These are phyloP conservation scores for Cercospora nicotianae DNA, from an alignment of 2,329 filamentous ascomycete species.

Conservation along the genomic window DNA sequence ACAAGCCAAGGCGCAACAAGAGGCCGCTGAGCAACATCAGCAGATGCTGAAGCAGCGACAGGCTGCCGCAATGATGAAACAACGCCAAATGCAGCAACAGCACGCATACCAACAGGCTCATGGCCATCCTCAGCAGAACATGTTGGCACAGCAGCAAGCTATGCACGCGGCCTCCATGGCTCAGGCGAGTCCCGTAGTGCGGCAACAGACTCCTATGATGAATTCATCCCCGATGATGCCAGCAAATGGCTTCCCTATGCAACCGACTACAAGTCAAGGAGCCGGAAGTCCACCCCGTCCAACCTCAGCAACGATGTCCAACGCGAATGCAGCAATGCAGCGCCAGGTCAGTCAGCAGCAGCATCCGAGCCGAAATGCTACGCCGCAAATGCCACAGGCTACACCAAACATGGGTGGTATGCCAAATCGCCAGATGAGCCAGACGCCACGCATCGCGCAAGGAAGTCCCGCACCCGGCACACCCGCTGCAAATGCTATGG, in stretches of 20 bases:
- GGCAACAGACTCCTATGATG: slow-evolving; percentile 50
- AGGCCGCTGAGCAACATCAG: slow-evolving; percentile 41
- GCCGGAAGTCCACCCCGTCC: slow-evolving; percentile 65
- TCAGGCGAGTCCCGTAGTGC: slow-evolving; percentile 63
- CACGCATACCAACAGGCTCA: slow-evolving; percentile 35
- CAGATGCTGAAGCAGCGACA: slow-evolving; percentile 37
- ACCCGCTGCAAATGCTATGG: slow-evolving; percentile 27
- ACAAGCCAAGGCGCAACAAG: slow-evolving; percentile 43
- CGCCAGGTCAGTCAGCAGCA: slow-evolving; percentile 43
- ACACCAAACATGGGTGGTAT: slow-evolving; percentile 41
- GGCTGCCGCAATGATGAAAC: slow-evolving; percentile 51
- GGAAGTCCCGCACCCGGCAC: slow-evolving; percentile 38
- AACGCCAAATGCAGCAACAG: slow-evolving; percentile 30
- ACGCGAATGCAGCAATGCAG: slow-evolving; percentile 38
- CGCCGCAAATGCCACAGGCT: slow-evolving; percentile 42
- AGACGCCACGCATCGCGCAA: slow-evolving; percentile 40
- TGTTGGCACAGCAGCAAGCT: slow-evolving; percentile 25
- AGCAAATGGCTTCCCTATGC: slow-evolving; percentile 49
- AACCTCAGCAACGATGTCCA: slow-evolving; percentile 60
- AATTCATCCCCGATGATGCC: slow-evolving; percentile 46
- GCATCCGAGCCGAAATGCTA: slow-evolving; percentile 37
- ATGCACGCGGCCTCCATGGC: slow-evolving; percentile 49
- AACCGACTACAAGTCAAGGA: slow-evolving; percentile 66
- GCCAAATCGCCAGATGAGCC: slow-evolving; percentile 40
- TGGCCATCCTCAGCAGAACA: slow-evolving; percentile 44